Conservation (phyloP, 345 rosid species). For the Eucalyptus pauciflora region DNA sequence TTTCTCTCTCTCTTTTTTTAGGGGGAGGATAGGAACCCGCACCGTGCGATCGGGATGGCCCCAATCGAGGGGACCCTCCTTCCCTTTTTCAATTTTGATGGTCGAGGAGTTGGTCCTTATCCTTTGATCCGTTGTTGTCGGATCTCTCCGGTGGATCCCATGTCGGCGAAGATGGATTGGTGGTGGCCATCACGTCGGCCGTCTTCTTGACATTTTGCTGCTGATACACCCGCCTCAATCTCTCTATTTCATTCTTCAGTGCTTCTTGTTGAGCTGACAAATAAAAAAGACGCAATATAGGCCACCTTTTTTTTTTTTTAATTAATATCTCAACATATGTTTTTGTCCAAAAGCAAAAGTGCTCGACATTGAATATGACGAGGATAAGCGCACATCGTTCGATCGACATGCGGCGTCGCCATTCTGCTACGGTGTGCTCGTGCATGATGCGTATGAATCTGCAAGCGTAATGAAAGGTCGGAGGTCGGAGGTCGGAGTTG, state of each 20-base stretch:
- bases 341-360: background rate
- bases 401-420: background rate
- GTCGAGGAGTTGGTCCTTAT: background rate
- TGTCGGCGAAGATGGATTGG: background rate
- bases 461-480: background rate
- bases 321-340: background rate
- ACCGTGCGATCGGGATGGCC: background rate
- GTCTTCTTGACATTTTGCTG: constrained; percentile 12
- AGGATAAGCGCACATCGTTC: background rate
- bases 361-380: background rate
- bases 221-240: constrained; percentile 42
- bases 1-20: background rate
- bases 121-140: background rate
- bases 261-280: constrained; percentile 65
- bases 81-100: background rate
- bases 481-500: background rate
- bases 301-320: background rate
- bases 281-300: background rate
- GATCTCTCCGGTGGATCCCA: background rate
- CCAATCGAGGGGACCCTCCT: background rate
- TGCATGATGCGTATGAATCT: background rate
- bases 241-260: constrained; percentile 56
- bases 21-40: background rate
- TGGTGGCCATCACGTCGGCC: background rate
- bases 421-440: background rate